Evolutionary conservation across 1,284 basidiomycete species (phyloP).

Genomic region (Ceratobasidium theobromae): DNA sequence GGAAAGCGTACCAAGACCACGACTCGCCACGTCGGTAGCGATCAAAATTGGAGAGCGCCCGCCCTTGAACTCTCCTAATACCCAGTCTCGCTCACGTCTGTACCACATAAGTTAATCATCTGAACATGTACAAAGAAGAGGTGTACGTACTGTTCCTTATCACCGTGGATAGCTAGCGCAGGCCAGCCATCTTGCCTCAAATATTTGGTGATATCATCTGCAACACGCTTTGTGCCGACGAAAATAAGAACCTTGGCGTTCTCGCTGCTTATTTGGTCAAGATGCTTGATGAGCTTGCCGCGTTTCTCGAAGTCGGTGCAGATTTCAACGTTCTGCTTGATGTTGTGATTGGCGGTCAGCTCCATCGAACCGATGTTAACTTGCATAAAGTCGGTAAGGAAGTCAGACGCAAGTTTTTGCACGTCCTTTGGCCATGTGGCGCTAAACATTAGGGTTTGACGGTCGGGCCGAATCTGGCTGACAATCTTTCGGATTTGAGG

Average conservation of each 20-base stretch:
- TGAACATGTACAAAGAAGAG: not conserved
- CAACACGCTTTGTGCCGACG: conserved; percentile 95
- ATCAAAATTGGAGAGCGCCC: conserved; percentile 97
- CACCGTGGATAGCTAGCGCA: conserved; percentile 96
- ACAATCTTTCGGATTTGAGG: conserved; percentile 99
- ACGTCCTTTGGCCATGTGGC: conserved; percentile 99
- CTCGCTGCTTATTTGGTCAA: conserved; percentile 94
- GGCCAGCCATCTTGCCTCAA: conserved; percentile 98
- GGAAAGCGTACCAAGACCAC: conserved; percentile 95
- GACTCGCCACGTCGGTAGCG: conserved; percentile 96
- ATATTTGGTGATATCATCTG: conserved; percentile 98
- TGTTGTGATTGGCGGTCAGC: conserved; percentile 97
- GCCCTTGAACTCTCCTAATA: conserved; percentile 96
- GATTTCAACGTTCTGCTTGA: conserved; percentile 93
- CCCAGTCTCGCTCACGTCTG: conserved; percentile 98
- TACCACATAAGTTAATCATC: conserved; percentile 37
- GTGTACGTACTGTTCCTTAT: conserved; percentile 88
- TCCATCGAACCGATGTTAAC: conserved; percentile 99
- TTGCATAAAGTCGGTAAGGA: conserved; percentile 94
- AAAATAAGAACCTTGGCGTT: conserved; percentile 99
- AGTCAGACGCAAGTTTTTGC: conserved; percentile 95
- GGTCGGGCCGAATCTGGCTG: conserved; percentile 92
- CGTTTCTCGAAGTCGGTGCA: conserved; percentile 99
- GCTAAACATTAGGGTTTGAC: conserved; percentile 96
- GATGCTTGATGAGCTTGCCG: conserved; percentile 92